Percentiles rank a stretch among this genome's conserved stretches.
phyloP scores from a whole-genome alignment of 257 asterid species.

The Gynochthodes officinalis region DNA sequence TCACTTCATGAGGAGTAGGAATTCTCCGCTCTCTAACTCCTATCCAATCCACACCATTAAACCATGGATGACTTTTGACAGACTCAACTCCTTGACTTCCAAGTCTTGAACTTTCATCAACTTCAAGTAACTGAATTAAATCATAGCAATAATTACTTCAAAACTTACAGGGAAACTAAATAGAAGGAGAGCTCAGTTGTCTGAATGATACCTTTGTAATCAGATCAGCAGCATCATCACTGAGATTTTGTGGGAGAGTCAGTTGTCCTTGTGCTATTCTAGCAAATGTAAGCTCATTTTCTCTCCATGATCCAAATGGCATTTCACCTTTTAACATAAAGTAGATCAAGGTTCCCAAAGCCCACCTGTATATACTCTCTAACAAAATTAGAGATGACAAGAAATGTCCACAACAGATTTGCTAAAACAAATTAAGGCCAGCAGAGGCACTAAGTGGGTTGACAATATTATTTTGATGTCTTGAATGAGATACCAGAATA shows the following conservation, averaged over 20 bases:
- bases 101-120: constrained; percentile 76
- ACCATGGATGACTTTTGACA: constrained; percentile 84
- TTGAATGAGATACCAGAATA: constrained; percentile 3
- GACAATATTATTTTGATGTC: background rate
- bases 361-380: constrained; percentile 67
- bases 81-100: constrained; percentile 70
- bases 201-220: constrained; percentile 57
- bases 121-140: constrained; percentile 63
- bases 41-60: constrained; percentile 64
- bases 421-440: background rate
- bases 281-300: constrained; percentile 82
- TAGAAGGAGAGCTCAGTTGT: background rate
- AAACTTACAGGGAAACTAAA: background rate
- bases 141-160: background rate
- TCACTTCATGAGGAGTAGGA: constrained; percentile 55
- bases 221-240: constrained; percentile 72
- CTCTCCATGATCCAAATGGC: constrained; percentile 99
- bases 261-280: constrained; percentile 84
- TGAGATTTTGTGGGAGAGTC: constrained; percentile 63
- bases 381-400: background rate
- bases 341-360: constrained; percentile 80
- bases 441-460: background rate
- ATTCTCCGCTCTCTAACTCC: constrained; percentile 42
- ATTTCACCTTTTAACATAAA: constrained; percentile 93
- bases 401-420: background rate